Evolutionary conservation across 2,329 filamentous ascomycete genomes (phyloP).

Genomic region (Metarhizium guizhouense): DNA sequence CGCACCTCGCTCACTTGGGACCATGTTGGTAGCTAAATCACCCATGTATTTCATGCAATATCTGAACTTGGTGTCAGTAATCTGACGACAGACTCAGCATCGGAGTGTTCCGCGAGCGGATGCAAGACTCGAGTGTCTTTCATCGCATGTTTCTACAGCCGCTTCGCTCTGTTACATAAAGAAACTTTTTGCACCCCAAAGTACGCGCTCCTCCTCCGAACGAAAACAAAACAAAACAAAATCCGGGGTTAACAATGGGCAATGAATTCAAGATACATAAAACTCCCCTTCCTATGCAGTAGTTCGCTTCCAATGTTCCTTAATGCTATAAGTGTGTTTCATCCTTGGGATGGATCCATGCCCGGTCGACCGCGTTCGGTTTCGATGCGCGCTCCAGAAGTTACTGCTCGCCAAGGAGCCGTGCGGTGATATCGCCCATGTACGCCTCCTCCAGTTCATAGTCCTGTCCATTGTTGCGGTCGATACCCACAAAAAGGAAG

Average conservation of each 20-base stretch:
- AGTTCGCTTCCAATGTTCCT: slow-evolving; percentile 1
- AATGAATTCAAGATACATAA: slow-evolving; percentile 2
- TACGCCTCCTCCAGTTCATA: slow-evolving; percentile 85
- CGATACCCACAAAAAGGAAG: slow-evolving; percentile 74
- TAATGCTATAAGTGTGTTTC: neutral
- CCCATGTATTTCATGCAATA: neutral
- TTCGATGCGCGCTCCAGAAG: neutral
- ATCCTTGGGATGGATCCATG: slow-evolving; percentile 5
- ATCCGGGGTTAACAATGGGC: neutral
- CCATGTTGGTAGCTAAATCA: neutral
- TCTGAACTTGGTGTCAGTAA: neutral
- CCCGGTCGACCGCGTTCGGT: slow-evolving; percentile 4
- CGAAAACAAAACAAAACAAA: neutral
- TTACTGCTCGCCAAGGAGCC: slow-evolving; percentile 64
- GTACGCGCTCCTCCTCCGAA: neutral
- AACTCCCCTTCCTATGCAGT: slow-evolving; percentile 13
- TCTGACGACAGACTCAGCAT: neutral
- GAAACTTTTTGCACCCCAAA: neutral
- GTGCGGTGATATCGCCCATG: slow-evolving; percentile 81
- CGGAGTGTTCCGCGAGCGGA: neutral
- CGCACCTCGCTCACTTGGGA: neutral
- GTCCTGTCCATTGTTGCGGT: slow-evolving; percentile 66
- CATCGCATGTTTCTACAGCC: neutral
- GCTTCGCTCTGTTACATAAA: neutral
- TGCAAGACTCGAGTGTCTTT: neutral